These are phyloP conservation scores for Nicotiana tomentosiformis DNA, from an alignment of 257 asterid genomes.

Conservation along the genomic window DNA sequence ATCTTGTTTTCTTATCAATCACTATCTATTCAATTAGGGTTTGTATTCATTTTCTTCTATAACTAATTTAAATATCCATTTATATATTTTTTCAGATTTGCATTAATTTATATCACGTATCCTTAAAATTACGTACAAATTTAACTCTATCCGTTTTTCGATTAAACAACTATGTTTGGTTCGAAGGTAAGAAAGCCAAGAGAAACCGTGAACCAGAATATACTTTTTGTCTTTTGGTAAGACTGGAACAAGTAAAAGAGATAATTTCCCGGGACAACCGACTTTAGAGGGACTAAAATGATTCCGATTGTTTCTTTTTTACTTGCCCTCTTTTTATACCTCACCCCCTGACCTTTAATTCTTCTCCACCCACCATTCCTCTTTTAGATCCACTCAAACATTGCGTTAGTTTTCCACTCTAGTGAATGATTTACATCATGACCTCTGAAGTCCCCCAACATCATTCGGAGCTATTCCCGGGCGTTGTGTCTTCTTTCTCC, in stretches of 20 bases:
- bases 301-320: neutral
- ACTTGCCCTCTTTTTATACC: neutral
- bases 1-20: too few species aligned
- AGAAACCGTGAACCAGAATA: too few species aligned
- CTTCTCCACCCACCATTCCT: neutral
- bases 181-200: neutral
- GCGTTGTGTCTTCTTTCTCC: too few species aligned
- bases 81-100: too few species aligned
- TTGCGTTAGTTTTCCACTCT: neutral
- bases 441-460: neutral
- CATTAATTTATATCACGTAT: too few species aligned
- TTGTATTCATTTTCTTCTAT: too few species aligned
- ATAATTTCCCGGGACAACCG: neutral
- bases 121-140: too few species aligned
- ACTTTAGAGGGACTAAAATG: neutral
- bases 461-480: too few species aligned
- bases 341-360: neutral
- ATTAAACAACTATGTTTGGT: neutral
- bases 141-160: too few species aligned
- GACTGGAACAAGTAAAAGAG: neutral
- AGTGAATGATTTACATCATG: neutral
- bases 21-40: too few species aligned
- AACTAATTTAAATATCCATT: too few species aligned
- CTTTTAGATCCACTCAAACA: neutral
- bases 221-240: neutral